Percentiles rank a stretch among this genome's conserved stretches.
phyloP scores from a whole-genome alignment of 2,329 filamentous ascomycete species.

The Botrytis hyacinthi region DNA sequence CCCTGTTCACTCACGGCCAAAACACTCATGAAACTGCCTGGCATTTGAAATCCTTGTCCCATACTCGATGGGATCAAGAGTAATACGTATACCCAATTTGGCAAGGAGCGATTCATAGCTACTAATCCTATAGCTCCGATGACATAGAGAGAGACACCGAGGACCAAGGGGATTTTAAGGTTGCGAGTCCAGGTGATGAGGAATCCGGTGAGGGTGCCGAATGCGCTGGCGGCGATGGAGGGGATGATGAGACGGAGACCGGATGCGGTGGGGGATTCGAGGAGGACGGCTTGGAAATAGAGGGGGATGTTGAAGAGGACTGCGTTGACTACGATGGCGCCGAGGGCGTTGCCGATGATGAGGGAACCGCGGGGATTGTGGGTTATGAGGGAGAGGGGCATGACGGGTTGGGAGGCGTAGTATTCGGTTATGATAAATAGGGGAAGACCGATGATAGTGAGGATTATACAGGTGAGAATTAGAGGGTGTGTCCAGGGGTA shows the following conservation, averaged over 20 bases:
- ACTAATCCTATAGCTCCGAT: conserved; percentile 52
- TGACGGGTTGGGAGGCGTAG: conserved; percentile 53
- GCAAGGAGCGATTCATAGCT: conserved; percentile 50
- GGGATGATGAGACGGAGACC: conserved; percentile 70
- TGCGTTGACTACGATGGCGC: conserved; percentile 52
- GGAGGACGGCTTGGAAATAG: conserved; percentile 73
- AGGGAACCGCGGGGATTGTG: conserved; percentile 54
- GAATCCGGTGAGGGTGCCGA: conserved; percentile 59
- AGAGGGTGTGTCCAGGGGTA: conserved; percentile 61
- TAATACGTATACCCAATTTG: conserved; percentile 53
- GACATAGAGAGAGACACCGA: conserved; percentile 50
- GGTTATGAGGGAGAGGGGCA: conserved; percentile 55
- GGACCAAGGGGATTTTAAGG: conserved; percentile 57
- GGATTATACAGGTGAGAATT: conserved; percentile 50
- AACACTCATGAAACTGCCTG: conserved; percentile 61
- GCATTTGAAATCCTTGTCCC: conserved; percentile 64
- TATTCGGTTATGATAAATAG: conserved; percentile 54
- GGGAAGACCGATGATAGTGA: conserved; percentile 50
- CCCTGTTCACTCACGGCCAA: conserved; percentile 57
- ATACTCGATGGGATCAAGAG: conserved; percentile 56
- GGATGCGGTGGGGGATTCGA: conserved; percentile 66
- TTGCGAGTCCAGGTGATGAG: conserved; percentile 58
- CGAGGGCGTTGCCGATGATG: conserved; percentile 55
- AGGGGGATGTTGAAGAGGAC: conserved; percentile 65
- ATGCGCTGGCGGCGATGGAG: conserved; percentile 53